phyloP scores from a whole-genome alignment of 1,284 basidiomycete genomes.

The Trichosporon inkin region DNA sequence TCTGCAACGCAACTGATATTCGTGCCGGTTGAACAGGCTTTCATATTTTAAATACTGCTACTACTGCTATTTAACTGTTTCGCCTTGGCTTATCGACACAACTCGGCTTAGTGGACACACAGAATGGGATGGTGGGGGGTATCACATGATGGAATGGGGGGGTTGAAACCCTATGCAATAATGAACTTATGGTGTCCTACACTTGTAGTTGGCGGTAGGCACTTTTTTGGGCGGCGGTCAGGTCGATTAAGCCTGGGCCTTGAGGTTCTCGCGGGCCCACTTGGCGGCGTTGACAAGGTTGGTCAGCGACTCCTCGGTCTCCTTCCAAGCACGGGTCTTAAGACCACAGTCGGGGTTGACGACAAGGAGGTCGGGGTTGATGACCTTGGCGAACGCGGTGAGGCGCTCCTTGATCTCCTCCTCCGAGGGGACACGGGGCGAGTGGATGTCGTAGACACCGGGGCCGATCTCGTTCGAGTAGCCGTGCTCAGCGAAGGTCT shows the following conservation, averaged over 20 bases:
- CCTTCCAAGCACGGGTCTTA: conserved; percentile 94
- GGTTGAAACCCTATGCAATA: conserved; percentile 25
- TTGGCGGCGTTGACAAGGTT: conserved; percentile 86
- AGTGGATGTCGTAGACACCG: conserved; percentile 99
- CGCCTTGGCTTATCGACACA: conserved; percentile 8
- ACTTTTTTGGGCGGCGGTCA: background rate
- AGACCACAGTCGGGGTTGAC: conserved; percentile 81
- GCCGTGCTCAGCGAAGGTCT: conserved; percentile 90
- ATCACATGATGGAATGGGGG: conserved; percentile 27
- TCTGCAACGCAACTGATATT: background rate
- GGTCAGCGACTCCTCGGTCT: conserved; percentile 79
- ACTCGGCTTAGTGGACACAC: conserved; percentile 11
- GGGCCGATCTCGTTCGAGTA: conserved; percentile 99
- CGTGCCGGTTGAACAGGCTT: conserved; percentile 51
- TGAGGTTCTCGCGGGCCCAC: conserved; percentile 78
- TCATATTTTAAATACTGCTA: conserved; percentile 34
- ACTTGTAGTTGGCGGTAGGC: conserved; percentile 5
- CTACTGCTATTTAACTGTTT: conserved; percentile 12
- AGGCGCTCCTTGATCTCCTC: conserved; percentile 95
- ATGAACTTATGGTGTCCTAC: conserved; percentile 11
- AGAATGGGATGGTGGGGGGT: conserved; percentile 15
- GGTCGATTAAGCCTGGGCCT: background rate
- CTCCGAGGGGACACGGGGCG: conserved; percentile 89
- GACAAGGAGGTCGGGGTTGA: conserved; percentile 71
- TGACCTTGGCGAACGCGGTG: conserved; percentile 72